Conservation (phyloP, 352 stramenopile genomes). For the Phytophthora litchii region DNA sequence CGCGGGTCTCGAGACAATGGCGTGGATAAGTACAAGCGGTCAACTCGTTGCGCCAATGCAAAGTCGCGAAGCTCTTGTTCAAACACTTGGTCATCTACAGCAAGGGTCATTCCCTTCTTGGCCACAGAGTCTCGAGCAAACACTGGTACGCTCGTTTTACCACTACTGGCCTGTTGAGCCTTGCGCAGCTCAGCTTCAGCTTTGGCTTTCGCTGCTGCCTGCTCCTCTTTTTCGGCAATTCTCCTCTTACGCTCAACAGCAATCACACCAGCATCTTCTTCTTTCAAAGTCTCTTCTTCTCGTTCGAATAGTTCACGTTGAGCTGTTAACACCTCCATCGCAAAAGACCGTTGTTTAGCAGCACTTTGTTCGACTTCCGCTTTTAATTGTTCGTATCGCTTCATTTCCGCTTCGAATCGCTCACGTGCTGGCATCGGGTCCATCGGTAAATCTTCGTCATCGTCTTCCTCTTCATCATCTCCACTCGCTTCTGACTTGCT, state of each 20-base stretch:
- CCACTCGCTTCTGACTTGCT: background rate
- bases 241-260: slow-evolving; percentile 50
- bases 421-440: slow-evolving; percentile 55
- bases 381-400: slow-evolving; percentile 36
- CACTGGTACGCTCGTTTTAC: slow-evolving; percentile 38
- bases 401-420: slow-evolving; percentile 48
- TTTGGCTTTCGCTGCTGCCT: slow-evolving; percentile 55
- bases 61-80: slow-evolving; percentile 64
- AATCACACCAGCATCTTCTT: slow-evolving; percentile 57
- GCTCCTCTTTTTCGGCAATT: slow-evolving; percentile 49
- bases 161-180: slow-evolving; percentile 16
- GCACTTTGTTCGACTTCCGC: slow-evolving; percentile 40
- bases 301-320: slow-evolving; percentile 60
- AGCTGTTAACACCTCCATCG: slow-evolving; percentile 68
- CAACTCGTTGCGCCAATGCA: slow-evolving; percentile 43
- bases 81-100: slow-evolving; percentile 59
- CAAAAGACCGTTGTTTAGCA: slow-evolving; percentile 49
- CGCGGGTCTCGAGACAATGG: slow-evolving; percentile 48
- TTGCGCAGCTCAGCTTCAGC: slow-evolving; percentile 44
- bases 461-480: slow-evolving; percentile 17
- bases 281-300: slow-evolving; percentile 53
- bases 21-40: slow-evolving; percentile 55
- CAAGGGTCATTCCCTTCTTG: slow-evolving; percentile 59
- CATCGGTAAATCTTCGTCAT: slow-evolving; percentile 24
- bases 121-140: slow-evolving; percentile 55